Percentiles rank a stretch among this genome's conserved stretches.
phyloP scores from a whole-genome alignment of 2,329 filamentous ascomycete species.

The Stachybotrys chlorohalonatus region DNA sequence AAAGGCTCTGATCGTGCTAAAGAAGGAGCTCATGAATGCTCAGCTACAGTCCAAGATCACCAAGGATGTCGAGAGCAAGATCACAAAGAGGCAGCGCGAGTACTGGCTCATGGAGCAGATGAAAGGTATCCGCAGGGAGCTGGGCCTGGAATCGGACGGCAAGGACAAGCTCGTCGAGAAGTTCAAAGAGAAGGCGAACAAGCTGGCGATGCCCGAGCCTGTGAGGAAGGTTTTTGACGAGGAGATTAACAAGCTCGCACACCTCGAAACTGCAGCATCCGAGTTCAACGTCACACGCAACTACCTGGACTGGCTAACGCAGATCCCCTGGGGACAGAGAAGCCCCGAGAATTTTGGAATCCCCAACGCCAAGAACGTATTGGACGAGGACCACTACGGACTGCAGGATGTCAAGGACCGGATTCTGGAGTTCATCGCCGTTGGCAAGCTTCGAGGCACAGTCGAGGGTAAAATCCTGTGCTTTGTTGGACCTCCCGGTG shows the following conservation, averaged over 20 bases:
- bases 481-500: constrained; percentile 93
- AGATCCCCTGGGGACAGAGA: constrained; percentile 93
- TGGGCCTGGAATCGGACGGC: constrained; percentile 93
- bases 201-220: constrained; percentile 91
- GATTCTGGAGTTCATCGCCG: constrained; percentile 95
- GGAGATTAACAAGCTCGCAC: constrained; percentile 92
- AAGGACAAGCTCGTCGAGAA: constrained; percentile 97
- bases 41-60: constrained; percentile 95
- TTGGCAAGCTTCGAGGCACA: constrained; percentile 91
- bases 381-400: constrained; percentile 95
- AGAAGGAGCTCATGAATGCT: constrained; percentile 98
- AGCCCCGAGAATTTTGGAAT: constrained; percentile 97
- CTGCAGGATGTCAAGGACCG: constrained; percentile 98
- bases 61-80: constrained; percentile 95
- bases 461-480: constrained; percentile 98
- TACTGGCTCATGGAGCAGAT: constrained; percentile 99
- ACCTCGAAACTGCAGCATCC: constrained; percentile 89
- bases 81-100: constrained; percentile 92
- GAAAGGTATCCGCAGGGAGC: constrained; percentile 93
- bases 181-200: constrained; percentile 90
- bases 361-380: constrained; percentile 75
- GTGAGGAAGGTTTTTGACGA: constrained; percentile 98
- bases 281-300: constrained; percentile 99
- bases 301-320: constrained; percentile 96
- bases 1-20: constrained; percentile 84